Percentiles rank a stretch among this genome's conserved stretches.
These are phyloP conservation scores for Sclerotinia borealis DNA, from an alignment of 2,329 filamentous ascomycete species.

Conservation along the genomic window DNA sequence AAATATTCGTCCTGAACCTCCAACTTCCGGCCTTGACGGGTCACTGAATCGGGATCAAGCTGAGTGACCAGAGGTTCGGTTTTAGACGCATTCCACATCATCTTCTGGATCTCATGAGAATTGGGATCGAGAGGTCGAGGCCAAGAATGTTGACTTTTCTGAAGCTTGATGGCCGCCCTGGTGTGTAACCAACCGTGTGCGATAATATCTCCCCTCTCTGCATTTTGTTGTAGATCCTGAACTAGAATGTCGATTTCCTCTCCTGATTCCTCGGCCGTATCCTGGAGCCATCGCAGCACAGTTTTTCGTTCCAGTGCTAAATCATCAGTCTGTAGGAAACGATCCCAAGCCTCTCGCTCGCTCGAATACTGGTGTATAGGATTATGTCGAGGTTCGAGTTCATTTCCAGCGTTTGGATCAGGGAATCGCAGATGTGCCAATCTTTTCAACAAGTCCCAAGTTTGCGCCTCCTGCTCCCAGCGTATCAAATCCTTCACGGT, in stretches of 20 bases:
- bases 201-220: conserved; percentile 75
- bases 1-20: conserved; percentile 82
- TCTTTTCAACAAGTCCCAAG: conserved; percentile 74
- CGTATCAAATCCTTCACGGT: conserved; percentile 48
- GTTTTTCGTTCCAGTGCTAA: conserved; percentile 71
- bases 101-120: conserved; percentile 49
- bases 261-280: conserved; percentile 60
- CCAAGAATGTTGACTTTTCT: conserved; percentile 72
- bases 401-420: conserved; percentile 29
- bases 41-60: conserved; percentile 85
- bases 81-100: conserved; percentile 50
- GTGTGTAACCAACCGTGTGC: conserved; percentile 91
- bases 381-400: conserved; percentile 15
- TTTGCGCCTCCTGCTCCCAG: conserved; percentile 79
- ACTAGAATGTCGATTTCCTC: conserved; percentile 72
- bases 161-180: conserved; percentile 79
- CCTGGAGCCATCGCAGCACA: conserved; percentile 81
- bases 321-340: conserved; percentile 68
- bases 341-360: conserved; percentile 59
- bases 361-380: conserved; percentile 48
- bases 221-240: conserved; percentile 66
- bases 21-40: conserved; percentile 68
- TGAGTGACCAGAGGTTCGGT: conserved; percentile 71
- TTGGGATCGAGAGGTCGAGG: conserved; percentile 59
- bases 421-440: conserved; percentile 60